Percentiles rank a stretch among this genome's conserved stretches.
phyloP scores from a whole-genome alignment of 2,329 filamentous ascomycete species.

The Bertia moriformis region DNA sequence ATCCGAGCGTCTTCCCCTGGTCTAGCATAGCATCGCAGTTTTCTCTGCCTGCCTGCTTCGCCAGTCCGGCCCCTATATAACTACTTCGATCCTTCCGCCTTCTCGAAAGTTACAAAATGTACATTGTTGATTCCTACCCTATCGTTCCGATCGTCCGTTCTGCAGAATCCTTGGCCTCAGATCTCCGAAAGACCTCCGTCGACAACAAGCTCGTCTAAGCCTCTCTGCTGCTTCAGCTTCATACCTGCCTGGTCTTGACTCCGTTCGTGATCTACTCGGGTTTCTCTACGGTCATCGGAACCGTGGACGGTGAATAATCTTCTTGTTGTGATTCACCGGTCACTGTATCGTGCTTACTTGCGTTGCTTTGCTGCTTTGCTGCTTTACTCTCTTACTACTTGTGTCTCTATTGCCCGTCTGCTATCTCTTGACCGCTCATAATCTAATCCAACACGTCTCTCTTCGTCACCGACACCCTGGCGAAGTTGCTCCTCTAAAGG shows the following conservation, averaged over 20 bases:
- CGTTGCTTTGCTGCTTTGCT: not conserved
- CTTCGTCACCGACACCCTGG: conserved; percentile 9
- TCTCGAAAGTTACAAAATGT: conserved; percentile 20
- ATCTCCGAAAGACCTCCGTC: conserved; percentile 11
- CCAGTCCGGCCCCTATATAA: not conserved
- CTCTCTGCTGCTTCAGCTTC: not conserved
- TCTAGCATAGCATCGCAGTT: not conserved
- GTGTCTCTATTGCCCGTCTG: not conserved
- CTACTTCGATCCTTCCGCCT: not conserved
- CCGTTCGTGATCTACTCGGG: conserved; percentile 8
- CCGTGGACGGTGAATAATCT: conserved; percentile 2
- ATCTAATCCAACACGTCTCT: not conserved
- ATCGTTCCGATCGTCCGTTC: conserved; percentile 19
- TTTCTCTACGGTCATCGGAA: conserved; percentile 12
- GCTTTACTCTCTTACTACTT: not conserved
- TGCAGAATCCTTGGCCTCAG: conserved; percentile 14
- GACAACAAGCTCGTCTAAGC: conserved; percentile 12
- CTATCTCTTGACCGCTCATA: not conserved
- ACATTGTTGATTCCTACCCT: conserved; percentile 15
- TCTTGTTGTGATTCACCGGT: not conserved
- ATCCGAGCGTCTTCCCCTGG: not conserved
- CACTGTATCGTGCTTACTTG: not conserved
- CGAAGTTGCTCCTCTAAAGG: conserved; percentile 10
- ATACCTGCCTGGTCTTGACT: conserved; percentile 3
- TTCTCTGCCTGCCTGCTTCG: not conserved